phyloP scores from a whole-genome alignment of 1,284 basidiomycete genomes.

The Cutaneotrichosporon sp. region DNA sequence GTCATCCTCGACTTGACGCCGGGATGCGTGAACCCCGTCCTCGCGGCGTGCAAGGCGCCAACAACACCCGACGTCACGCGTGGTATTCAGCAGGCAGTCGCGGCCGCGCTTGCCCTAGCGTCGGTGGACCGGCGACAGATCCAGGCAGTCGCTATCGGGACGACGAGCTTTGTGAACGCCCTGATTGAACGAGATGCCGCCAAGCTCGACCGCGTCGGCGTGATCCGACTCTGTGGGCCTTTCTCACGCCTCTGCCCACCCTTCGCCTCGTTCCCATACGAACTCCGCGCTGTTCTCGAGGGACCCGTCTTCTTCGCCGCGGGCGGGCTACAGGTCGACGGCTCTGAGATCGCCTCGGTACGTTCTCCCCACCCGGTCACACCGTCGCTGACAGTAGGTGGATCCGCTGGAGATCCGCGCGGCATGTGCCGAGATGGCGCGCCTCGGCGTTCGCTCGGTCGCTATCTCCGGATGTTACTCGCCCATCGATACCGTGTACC shows the following conservation, averaged over 20 bases:
- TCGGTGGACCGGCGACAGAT: constrained; percentile 16
- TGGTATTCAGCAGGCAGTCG: constrained; percentile 53
- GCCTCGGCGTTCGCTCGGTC: constrained; percentile 35
- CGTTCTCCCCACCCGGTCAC: constrained; percentile 13
- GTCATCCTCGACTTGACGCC: constrained; percentile 58
- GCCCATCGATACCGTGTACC: constrained; percentile 37
- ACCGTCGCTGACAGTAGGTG: too few relatives aligned
- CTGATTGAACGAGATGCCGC: constrained; percentile 31
- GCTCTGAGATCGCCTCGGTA: constrained; percentile 21
- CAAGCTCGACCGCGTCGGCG: constrained; percentile 36
- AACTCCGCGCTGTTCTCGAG: constrained; percentile 34
- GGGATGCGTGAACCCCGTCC: constrained; percentile 41
- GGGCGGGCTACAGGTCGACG: constrained; percentile 45
- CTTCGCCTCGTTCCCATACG: constrained; percentile 38
- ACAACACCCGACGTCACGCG: constrained; percentile 60
- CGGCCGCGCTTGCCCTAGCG: constrained; percentile 11
- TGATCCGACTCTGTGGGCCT: constrained; percentile 42
- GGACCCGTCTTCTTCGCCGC: constrained; percentile 36
- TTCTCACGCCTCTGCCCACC: constrained; percentile 34
- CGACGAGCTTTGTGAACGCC: constrained; percentile 44
- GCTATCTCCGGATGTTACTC: constrained; percentile 41
- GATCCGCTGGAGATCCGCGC: background rate
- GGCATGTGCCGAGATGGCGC: constrained; percentile 35
- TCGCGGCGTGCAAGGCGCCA: constrained; percentile 59
- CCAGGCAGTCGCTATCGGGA: constrained; percentile 39